These are phyloP conservation scores for Colletotrichum sp. DNA, from an alignment of 2,329 filamentous ascomycete genomes.

Conservation along the genomic window DNA sequence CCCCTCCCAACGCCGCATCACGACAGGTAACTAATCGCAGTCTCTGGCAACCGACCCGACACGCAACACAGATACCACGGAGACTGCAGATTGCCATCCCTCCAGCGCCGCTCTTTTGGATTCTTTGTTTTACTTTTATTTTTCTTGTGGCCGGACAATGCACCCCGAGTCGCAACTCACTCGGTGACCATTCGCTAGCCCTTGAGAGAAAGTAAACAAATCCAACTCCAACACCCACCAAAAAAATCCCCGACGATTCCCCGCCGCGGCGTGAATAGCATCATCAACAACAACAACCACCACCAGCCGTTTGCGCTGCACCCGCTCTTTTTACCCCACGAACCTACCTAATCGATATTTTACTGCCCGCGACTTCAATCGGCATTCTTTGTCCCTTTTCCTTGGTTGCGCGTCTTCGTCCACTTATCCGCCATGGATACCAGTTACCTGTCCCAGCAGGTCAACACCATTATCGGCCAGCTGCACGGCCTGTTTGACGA, in stretches of 20 bases:
- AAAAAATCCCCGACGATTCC: conserved; percentile 1
- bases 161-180: not conserved
- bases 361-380: not conserved
- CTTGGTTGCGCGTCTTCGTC: not conserved
- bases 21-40: conserved; percentile 7
- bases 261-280: conserved; percentile 14
- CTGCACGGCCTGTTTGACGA: conserved; percentile 96
- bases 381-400: not conserved
- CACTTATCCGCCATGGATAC: conserved; percentile 73
- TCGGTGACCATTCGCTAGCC: conserved; percentile 12
- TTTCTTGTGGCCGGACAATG: not conserved
- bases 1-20: not conserved
- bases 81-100: conserved; percentile 4
- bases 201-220: conserved; percentile 9
- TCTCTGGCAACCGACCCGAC: conserved; percentile 9
- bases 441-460: conserved; percentile 91
- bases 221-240: not conserved
- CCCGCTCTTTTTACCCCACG: not conserved
- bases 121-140: not conserved
- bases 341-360: not conserved
- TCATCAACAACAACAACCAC: not conserved
- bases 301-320: conserved; percentile 12
- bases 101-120: not conserved
- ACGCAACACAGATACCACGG: not conserved
- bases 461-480: conserved; percentile 91